Evolutionary conservation across 1,284 basidiomycete species (phyloP).

Genomic region (Ustilago trichophora): DNA sequence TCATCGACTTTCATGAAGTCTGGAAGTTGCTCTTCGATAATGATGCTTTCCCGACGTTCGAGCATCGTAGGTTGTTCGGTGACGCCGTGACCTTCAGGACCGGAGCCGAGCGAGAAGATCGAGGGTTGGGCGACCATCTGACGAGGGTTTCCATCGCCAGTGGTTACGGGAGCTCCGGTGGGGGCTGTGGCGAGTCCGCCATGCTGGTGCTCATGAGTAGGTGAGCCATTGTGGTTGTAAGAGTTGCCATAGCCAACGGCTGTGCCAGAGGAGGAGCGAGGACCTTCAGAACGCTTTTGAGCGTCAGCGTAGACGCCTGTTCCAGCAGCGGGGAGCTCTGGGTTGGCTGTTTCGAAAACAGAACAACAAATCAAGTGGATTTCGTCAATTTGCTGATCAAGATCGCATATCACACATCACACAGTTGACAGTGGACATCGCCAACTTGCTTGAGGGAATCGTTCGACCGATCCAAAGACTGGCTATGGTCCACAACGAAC

Average conservation of each 20-base stretch:
- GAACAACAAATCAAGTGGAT: neutral
- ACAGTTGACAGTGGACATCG: too few relatives aligned
- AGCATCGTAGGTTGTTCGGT: constrained; percentile 11
- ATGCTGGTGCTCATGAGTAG: constrained; percentile 9
- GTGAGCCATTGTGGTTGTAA: neutral
- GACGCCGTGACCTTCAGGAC: neutral
- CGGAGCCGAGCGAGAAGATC: constrained; percentile 25
- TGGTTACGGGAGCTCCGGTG: constrained; percentile 36
- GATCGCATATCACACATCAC: too few relatives aligned
- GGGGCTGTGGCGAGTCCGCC: constrained; percentile 29
- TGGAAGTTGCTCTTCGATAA: constrained; percentile 42
- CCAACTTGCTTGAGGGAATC: too few relatives aligned
- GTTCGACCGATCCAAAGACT: too few relatives aligned
- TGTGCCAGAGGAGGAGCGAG: constrained; percentile 8
- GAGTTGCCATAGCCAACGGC: constrained; percentile 11
- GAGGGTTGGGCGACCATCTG: constrained; percentile 36
- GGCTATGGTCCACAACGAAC: too few relatives aligned
- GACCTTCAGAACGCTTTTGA: too few relatives aligned
- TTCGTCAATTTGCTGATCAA: too few relatives aligned
- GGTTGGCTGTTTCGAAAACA: constrained; percentile 18
- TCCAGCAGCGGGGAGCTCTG: constrained; percentile 24
- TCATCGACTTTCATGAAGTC: constrained; percentile 47
- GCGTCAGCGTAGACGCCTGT: constrained; percentile 21
- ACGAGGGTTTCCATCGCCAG: constrained; percentile 13
- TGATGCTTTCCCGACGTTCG: constrained; percentile 30